Percentiles rank a stretch among this genome's conserved stretches.
Evolutionary conservation across 495 filamentous ascomycete genomes (phyloP).

Genomic region (Aspergillus homomorphus): DNA sequence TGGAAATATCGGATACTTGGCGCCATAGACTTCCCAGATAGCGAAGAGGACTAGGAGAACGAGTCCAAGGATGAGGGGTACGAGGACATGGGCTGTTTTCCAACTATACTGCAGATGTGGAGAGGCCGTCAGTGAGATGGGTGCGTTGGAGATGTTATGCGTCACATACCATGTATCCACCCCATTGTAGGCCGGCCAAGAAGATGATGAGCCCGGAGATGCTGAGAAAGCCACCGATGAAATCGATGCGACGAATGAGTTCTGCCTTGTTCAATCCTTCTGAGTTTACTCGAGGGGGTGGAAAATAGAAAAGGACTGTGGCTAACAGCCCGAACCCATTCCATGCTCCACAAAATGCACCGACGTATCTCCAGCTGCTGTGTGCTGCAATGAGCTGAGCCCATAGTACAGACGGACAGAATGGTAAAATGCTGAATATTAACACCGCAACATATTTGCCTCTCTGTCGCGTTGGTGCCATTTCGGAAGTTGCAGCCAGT

Average conservation of each 20-base stretch:
- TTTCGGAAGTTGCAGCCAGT: slow-evolving; percentile 64
- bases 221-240: slow-evolving; percentile 63
- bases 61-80: slow-evolving; percentile 55
- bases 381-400: slow-evolving; percentile 64
- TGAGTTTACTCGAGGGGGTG: slow-evolving; percentile 58
- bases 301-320: slow-evolving; percentile 63
- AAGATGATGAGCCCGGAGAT: slow-evolving; percentile 62
- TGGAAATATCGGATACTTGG: slow-evolving; percentile 66
- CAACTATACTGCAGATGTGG: slow-evolving; percentile 49
- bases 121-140: background rate
- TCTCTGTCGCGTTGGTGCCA: slow-evolving; percentile 64
- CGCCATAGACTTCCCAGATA: slow-evolving; percentile 59
- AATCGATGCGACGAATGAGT: slow-evolving; percentile 59
- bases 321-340: slow-evolving; percentile 58
- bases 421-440: slow-evolving; percentile 66
- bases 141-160: background rate
- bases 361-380: slow-evolving; percentile 62
- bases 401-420: slow-evolving; percentile 66
- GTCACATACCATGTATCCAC: slow-evolving; percentile 56
- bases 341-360: slow-evolving; percentile 59
- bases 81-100: slow-evolving; percentile 57
- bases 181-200: slow-evolving; percentile 66
- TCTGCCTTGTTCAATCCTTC: slow-evolving; percentile 46
- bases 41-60: slow-evolving; percentile 52
- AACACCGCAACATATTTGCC: slow-evolving; percentile 66